phyloP scores from a whole-genome alignment of 129 eudicot species.

The Flaveria robusta region DNA sequence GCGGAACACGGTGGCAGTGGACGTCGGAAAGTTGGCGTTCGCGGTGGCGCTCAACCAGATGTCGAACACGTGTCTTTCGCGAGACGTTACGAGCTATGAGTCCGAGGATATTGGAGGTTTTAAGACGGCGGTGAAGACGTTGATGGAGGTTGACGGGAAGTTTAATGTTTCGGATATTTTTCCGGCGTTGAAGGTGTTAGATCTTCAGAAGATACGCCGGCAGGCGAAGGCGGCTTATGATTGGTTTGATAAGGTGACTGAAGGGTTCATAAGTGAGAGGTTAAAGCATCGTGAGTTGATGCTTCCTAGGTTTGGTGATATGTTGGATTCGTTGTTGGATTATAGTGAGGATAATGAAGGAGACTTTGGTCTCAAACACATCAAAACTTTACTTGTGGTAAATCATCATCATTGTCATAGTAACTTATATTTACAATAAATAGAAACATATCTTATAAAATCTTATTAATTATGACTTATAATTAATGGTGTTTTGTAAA shows the following conservation, averaged over 20 bases:
- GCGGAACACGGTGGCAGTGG: slow-evolving; percentile 17
- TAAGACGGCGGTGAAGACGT: slow-evolving; percentile 24
- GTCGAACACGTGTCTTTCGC: slow-evolving; percentile 48
- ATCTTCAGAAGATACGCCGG: slow-evolving; percentile 48
- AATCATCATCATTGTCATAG: background rate
- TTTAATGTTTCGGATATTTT: slow-evolving; percentile 51
- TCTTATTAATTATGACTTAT: too few relatives aligned
- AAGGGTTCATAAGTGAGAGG: slow-evolving; percentile 30
- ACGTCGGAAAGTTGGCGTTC: slow-evolving; percentile 46
- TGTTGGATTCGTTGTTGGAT: slow-evolving; percentile 49
- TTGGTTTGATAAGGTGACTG: slow-evolving; percentile 30
- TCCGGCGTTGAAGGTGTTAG: slow-evolving; percentile 45
- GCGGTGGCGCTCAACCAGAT: slow-evolving; percentile 45
- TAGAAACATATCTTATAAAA: too few relatives aligned
- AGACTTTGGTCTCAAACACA: slow-evolving; percentile 23
- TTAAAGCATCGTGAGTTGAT: slow-evolving; percentile 23
- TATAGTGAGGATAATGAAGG: slow-evolving; percentile 29
- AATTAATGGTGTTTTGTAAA: background rate
- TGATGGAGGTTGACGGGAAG: slow-evolving; percentile 51
- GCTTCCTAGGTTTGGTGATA: slow-evolving; percentile 39
- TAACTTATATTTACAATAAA: too few relatives aligned
- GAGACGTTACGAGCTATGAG: slow-evolving; percentile 32
- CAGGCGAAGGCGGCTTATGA: slow-evolving; percentile 36
- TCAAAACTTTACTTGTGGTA: slow-evolving; percentile 42
- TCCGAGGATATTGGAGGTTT: slow-evolving; percentile 35